Conservation (phyloP, 257 asterid species). For the Apocynum venetum region DNA sequence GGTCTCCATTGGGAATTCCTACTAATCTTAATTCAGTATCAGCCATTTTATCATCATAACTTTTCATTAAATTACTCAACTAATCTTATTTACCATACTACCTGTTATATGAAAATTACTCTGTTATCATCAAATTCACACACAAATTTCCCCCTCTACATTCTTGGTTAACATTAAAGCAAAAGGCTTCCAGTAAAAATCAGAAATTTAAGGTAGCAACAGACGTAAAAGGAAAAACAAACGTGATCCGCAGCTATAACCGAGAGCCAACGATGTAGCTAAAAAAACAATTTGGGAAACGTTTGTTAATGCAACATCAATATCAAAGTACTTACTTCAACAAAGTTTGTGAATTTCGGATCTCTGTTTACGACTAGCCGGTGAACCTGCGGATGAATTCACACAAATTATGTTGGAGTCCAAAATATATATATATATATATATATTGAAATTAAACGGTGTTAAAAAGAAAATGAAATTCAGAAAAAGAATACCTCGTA, state of each 20-base stretch:
- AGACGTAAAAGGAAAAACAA: neutral
- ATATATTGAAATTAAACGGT: neutral
- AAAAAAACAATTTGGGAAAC: neutral
- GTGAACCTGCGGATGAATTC: constrained; percentile 56
- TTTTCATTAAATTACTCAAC: no score
- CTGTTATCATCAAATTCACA: neutral
- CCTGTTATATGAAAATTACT: neutral
- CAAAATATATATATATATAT: neutral
- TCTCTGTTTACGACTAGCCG: constrained; percentile 84
- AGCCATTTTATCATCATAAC: neutral
- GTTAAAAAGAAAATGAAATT: neutral
- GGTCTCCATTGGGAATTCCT: neutral
- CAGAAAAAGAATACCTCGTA: constrained; percentile 60
- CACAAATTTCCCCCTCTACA: neutral
- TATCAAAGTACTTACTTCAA: constrained; percentile 50
- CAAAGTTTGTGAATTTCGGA: constrained; percentile 89
- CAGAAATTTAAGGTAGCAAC: constrained; percentile 3
- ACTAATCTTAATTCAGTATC: neutral
- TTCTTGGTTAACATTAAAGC: neutral
- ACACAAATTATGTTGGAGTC: neutral
- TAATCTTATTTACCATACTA: neutral
- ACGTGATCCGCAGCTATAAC: neutral
- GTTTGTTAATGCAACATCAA: neutral
- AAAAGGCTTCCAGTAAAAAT: neutral
- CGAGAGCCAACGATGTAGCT: neutral